Percentiles rank a stretch among this genome's conserved stretches.
These are phyloP conservation scores for Amphibolis antarctica DNA, from an alignment of 106 monocot genomes.

Conservation along the genomic window DNA sequence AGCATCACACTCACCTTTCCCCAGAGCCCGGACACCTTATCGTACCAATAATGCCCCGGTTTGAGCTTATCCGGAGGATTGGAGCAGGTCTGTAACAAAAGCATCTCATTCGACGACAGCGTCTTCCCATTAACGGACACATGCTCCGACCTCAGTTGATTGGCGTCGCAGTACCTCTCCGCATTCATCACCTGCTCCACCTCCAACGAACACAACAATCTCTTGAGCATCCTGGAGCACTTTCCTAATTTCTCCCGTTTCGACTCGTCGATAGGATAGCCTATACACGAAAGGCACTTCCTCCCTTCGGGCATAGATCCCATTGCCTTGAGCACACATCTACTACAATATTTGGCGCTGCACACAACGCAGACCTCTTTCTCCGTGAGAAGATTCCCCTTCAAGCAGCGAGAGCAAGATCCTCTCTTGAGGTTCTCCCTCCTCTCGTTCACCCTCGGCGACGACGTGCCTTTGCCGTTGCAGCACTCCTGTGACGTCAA, in stretches of 20 bases:
- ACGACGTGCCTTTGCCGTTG: background rate
- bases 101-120: slow-evolving; percentile 50
- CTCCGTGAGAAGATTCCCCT: slow-evolving; percentile 55
- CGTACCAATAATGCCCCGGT: slow-evolving; percentile 84
- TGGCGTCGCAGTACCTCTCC: slow-evolving; percentile 63
- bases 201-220: slow-evolving; percentile 48
- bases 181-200: slow-evolving; percentile 63
- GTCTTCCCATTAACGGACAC: slow-evolving; percentile 52
- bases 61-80: slow-evolving; percentile 50
- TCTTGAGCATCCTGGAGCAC: slow-evolving; percentile 47
- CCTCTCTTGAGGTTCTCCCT: slow-evolving; percentile 16
- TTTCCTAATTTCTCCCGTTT: slow-evolving; percentile 63
- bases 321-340: slow-evolving; percentile 60
- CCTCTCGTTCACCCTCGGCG: background rate
- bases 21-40: slow-evolving; percentile 83
- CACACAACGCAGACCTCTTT: slow-evolving; percentile 72
- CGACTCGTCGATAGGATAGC: slow-evolving; percentile 38
- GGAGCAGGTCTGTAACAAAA: slow-evolving; percentile 37
- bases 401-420: slow-evolving; percentile 45
- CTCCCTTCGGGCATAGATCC: slow-evolving; percentile 93
- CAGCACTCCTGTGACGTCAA: slow-evolving; percentile 1
- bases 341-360: slow-evolving; percentile 54
- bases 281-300: slow-evolving; percentile 68
- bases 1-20: slow-evolving; percentile 17
- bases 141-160: slow-evolving; percentile 47